Evolutionary conservation across 169 alveolate genomes (phyloP).

Genomic region (Cryptosporidium andersoni): DNA sequence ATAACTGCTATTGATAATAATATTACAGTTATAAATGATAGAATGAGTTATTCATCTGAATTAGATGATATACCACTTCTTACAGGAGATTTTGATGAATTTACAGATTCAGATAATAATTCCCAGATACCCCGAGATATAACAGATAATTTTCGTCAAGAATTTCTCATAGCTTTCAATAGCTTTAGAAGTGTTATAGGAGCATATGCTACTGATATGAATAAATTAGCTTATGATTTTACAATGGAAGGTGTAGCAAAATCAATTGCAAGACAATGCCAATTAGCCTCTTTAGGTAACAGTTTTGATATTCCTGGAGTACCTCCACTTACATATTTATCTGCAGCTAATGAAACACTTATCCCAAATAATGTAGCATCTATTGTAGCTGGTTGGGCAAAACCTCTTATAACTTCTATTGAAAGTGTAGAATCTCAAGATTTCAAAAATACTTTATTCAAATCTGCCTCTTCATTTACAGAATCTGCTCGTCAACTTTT

Average conservation of each 20-base stretch:
- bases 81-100: constrained; percentile 15
- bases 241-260: constrained; percentile 63
- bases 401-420: constrained; percentile 44
- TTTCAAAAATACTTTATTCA: constrained; percentile 23
- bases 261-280: constrained; percentile 60
- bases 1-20: constrained; percentile 53
- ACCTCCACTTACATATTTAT: constrained; percentile 58
- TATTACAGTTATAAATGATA: constrained; percentile 35
- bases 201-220: constrained; percentile 65
- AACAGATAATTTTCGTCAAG: constrained; percentile 64
- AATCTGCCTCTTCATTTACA: constrained; percentile 16
- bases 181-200: constrained; percentile 67
- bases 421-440: constrained; percentile 19
- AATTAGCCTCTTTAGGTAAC: constrained; percentile 44
- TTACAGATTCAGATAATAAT: constrained; percentile 58
- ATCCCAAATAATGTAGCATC: constrained; percentile 69
- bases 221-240: constrained; percentile 56
- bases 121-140: constrained; percentile 21
- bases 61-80: constrained; percentile 27
- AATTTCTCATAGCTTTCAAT: constrained; percentile 54
- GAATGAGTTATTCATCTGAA: constrained; percentile 49
- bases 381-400: constrained; percentile 62
- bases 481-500: constrained; percentile 41
- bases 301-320: constrained; percentile 57
- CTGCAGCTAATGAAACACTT: constrained; percentile 61